Conservation (phyloP, 2,329 filamentous ascomycete species). For the Ramichloridium luteum region DNA sequence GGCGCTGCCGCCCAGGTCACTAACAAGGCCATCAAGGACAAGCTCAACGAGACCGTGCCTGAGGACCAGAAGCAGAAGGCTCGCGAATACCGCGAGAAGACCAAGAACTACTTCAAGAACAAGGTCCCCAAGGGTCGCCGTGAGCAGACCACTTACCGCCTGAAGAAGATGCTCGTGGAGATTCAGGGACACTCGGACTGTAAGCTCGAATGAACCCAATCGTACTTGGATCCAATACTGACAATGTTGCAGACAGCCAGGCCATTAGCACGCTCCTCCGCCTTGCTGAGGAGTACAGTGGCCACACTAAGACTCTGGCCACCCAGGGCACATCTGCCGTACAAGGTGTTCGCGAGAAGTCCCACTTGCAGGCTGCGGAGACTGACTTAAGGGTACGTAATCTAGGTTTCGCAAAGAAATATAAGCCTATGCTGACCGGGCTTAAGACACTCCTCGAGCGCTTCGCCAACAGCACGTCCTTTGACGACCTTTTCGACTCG, state of each 20-base stretch:
- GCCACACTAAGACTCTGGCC: slow-evolving; percentile 56
- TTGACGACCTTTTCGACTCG: slow-evolving; percentile 71
- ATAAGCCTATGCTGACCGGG: slow-evolving; percentile 38
- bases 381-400: slow-evolving; percentile 58
- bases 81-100: slow-evolving; percentile 35
- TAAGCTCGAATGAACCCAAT: slow-evolving; percentile 27
- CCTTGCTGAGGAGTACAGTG: slow-evolving; percentile 73
- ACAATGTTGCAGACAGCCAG: slow-evolving; percentile 49
- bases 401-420: slow-evolving; percentile 28
- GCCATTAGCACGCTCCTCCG: slow-evolving; percentile 80
- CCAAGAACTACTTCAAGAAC: slow-evolving; percentile 63
- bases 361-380: slow-evolving; percentile 59
- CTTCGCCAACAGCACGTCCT: slow-evolving; percentile 88
- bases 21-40: slow-evolving; percentile 39
- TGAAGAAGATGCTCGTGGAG: slow-evolving; percentile 97
- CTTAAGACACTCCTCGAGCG: slow-evolving; percentile 74
- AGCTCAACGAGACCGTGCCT: slow-evolving; percentile 47
- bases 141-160: slow-evolving; percentile 78
- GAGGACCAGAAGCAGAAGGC: slow-evolving; percentile 44
- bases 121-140: slow-evolving; percentile 90
- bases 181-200: slow-evolving; percentile 90
- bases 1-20: slow-evolving; percentile 38
- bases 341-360: slow-evolving; percentile 56
- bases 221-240: slow-evolving; percentile 15
- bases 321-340: slow-evolving; percentile 55